Evolutionary conservation across 2,329 filamentous ascomycete species (phyloP), one percentile per base, ranked within the genome.

Genomic region (Colletotrichum cereale): DNA sequence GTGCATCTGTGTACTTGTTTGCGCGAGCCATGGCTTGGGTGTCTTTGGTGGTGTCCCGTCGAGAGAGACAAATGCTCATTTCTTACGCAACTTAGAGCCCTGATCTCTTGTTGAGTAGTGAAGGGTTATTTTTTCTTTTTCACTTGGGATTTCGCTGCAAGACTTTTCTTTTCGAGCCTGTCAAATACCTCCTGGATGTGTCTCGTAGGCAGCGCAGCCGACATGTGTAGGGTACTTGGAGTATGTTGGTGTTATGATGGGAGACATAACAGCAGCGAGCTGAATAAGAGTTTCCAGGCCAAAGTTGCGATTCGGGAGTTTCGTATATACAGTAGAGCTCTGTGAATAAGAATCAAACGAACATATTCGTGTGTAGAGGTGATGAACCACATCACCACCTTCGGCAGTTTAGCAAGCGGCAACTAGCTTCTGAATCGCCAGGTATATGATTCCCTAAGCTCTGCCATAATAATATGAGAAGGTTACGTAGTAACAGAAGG

Each of bases 401-500:
- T n/a, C 11, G 5, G 21, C 18, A 21, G 8, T 18, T 61, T 5
- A 44, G 3, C 18, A 31, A 8, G 18, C 40, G 10, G 11, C 2
- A 16, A 31, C 26, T 8, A 36, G 26, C 29, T 29, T 16, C 16
- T 4, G 5, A 48, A 14, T 36, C 18, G 47, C 16, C 1, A 36
- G 2, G 26, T 16, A 8, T 1, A 6, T 52, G 1, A 60, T 3
- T 7, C 7, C 7, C n/a, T 53, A 5, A 58, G 1, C n/a, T 69
- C 58, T 1, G 52, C 60, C 14, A 77, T 75, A 73, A 91, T 90
- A 7, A 84, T 85, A 78, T 90, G 89, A 4, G 87, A 86, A 2
- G 89, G 89, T 83, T 91, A 90, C 0, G 85, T 87, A 4, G 88
- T 84, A 8, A 87, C 76, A 0, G 83, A 81, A 83, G 89, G 64